Evolutionary conservation across 331 rosid genomes (phyloP).

Genomic region (Malus hybrid): DNA sequence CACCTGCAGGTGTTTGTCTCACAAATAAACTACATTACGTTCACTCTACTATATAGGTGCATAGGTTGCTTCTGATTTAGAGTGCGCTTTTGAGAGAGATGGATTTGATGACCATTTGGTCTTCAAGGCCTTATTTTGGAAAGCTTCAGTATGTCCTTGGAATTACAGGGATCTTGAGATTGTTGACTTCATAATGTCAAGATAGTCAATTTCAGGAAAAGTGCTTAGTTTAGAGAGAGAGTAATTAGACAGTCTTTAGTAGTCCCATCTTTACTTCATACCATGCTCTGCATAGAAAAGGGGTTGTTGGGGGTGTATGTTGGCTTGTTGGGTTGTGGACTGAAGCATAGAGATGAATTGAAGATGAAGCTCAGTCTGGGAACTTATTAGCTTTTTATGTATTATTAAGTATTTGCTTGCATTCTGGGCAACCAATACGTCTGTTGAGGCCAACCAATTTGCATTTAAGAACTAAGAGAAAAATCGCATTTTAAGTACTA

Average conservation of each 20-base stretch:
- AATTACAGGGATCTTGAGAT: not conserved
- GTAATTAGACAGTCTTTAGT: not conserved
- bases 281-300: not conserved
- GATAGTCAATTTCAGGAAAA: not conserved
- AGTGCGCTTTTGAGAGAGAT: not conserved
- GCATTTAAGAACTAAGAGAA: not conserved
- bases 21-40: not conserved
- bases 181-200: not conserved
- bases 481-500: not conserved
- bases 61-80: not conserved
- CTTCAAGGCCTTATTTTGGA: not conserved
- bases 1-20: not conserved
- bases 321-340: not conserved
- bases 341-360: not conserved
- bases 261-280: not conserved
- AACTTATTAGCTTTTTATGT: not conserved
- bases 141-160: not conserved
- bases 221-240: not conserved
- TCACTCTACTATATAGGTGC: not conserved
- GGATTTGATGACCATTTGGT: not conserved
- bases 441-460: not conserved
- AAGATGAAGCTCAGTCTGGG: not conserved
- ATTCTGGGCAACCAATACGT: not conserved
- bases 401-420: not conserved
- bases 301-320: not conserved